A percentile compares a stretch with the other conserved stretches of the same genome.
phyloP scores from a whole-genome alignment of 768 basidiomycete species.

The Mycena amicta region DNA sequence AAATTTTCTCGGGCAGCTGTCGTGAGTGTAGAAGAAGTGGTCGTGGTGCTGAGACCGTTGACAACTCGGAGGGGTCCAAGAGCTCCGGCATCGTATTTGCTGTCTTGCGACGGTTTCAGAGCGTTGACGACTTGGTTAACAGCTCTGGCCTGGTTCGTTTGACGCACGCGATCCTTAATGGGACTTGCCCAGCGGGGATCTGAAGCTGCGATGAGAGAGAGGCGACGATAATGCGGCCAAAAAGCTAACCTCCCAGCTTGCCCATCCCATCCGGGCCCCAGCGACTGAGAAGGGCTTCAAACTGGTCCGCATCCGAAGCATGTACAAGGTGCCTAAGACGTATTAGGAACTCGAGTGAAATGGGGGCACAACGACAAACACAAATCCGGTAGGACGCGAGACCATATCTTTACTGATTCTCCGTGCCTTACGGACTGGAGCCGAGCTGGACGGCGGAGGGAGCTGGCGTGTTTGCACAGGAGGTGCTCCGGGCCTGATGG shows the following conservation, averaged over 20 bases:
- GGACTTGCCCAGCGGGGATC: conserved; percentile 89
- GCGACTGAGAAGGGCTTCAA: conserved; percentile 81
- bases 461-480: conserved; percentile 32
- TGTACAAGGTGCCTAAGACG: conserved; percentile 79
- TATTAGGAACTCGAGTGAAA: conserved; percentile 28
- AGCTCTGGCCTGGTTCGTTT: conserved; percentile 67
- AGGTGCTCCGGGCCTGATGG: conserved; percentile 38
- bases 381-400: conserved; percentile 77
- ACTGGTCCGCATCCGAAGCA: conserved; percentile 88
- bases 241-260: conserved; percentile 76
- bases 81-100: conserved; percentile 42
- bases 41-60: conserved; percentile 69
- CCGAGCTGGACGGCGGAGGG: conserved; percentile 34
- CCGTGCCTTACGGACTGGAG: conserved; percentile 53
- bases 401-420: conserved; percentile 89
- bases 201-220: conserved; percentile 38
- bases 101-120: conserved; percentile 57
- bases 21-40: conserved; percentile 69
- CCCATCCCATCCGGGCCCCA: conserved; percentile 91
- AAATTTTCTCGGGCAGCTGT: conserved; percentile 77
- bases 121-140: conserved; percentile 79
- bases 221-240: conserved; percentile 23
- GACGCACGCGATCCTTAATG: conserved; percentile 77
- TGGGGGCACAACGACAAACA: conserved; percentile 55
- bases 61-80: conserved; percentile 71